A percentile compares a stretch with the other conserved stretches of the same genome.
These are phyloP conservation scores for Backusella mclennaniae DNA, from an alignment of 192 early-diverging fungal genomes.

Conservation along the genomic window DNA sequence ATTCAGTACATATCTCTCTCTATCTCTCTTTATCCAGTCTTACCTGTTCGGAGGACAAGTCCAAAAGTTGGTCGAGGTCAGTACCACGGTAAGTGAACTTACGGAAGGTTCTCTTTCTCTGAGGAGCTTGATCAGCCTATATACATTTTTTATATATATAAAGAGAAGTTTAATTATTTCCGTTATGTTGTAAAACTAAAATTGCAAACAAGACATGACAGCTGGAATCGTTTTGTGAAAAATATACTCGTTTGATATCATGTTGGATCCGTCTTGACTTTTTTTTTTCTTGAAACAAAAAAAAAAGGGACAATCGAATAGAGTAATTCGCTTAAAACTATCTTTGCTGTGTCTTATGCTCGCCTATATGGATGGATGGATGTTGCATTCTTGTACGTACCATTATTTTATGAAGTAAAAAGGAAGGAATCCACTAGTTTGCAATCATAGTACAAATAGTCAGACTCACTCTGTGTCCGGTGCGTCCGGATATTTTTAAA, in stretches of 20 bases:
- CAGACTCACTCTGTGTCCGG: neutral
- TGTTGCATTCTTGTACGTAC: neutral
- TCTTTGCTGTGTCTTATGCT: neutral
- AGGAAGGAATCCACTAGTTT: conserved; percentile 1
- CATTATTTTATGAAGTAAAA: neutral
- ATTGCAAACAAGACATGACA: conserved; percentile 1
- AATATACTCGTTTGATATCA: neutral
- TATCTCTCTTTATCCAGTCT: neutral
- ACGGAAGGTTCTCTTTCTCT: conserved; percentile 95
- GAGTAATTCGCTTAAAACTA: neutral
- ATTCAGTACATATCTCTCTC: neutral
- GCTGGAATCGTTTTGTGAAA: conserved; percentile 1
- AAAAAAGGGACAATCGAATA: neutral
- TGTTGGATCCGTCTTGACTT: neutral
- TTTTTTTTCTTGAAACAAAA: neutral
- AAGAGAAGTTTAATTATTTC: neutral
- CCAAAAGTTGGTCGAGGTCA: conserved; percentile 95
- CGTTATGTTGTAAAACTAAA: neutral
- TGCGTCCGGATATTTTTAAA: neutral
- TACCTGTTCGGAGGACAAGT: conserved; percentile 84
- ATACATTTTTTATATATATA: neutral
- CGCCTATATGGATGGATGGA: neutral
- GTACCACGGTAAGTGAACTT: conserved; percentile 99
- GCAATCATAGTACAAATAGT: conserved; percentile 1
- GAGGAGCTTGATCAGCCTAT: conserved; percentile 31